Evolutionary conservation across 2,329 filamentous ascomycete species (phyloP).

Genomic region (Neonectria sp.): DNA sequence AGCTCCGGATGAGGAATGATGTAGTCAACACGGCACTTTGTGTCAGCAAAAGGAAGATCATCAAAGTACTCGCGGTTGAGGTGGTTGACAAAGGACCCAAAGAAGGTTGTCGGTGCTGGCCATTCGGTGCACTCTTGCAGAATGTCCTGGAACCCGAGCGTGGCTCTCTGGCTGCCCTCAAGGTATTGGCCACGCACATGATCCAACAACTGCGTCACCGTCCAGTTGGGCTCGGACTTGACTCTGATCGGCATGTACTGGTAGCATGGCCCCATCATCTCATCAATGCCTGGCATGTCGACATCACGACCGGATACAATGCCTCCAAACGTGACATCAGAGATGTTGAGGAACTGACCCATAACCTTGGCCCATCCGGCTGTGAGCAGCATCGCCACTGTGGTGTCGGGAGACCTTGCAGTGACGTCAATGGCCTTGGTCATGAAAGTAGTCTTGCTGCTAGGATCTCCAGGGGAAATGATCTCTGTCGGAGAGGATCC

Average conservation of each 20-base stretch:
- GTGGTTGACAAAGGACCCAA: slow-evolving; percentile 47
- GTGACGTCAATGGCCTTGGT: slow-evolving; percentile 47
- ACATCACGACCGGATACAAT: slow-evolving; percentile 48
- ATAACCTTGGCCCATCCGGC: slow-evolving; percentile 48
- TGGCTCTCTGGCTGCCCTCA: slow-evolving; percentile 44
- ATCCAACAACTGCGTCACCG: slow-evolving; percentile 38
- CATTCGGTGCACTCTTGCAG: slow-evolving; percentile 42
- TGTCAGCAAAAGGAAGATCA: slow-evolving; percentile 46
- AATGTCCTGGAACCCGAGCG: slow-evolving; percentile 42
- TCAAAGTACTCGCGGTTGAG: slow-evolving; percentile 50
- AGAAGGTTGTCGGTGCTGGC: slow-evolving; percentile 38
- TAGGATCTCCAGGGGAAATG: slow-evolving; percentile 29
- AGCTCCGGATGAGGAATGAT: slow-evolving; percentile 45
- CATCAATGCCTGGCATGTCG: slow-evolving; percentile 40
- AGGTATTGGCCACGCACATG: slow-evolving; percentile 43
- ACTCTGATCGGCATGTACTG: slow-evolving; percentile 50
- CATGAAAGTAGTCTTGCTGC: slow-evolving; percentile 42
- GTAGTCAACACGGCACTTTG: slow-evolving; percentile 47
- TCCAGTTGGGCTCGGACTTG: slow-evolving; percentile 43
- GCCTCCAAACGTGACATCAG: slow-evolving; percentile 47
- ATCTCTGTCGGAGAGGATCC: slow-evolving; percentile 44
- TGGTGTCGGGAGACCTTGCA: slow-evolving; percentile 42
- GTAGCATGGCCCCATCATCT: slow-evolving; percentile 49
- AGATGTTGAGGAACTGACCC: slow-evolving; percentile 35
- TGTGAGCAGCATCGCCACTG: slow-evolving; percentile 46